Evolutionary conservation across 441 rosid species (phyloP).

Genomic region (Jatropha multifida): DNA sequence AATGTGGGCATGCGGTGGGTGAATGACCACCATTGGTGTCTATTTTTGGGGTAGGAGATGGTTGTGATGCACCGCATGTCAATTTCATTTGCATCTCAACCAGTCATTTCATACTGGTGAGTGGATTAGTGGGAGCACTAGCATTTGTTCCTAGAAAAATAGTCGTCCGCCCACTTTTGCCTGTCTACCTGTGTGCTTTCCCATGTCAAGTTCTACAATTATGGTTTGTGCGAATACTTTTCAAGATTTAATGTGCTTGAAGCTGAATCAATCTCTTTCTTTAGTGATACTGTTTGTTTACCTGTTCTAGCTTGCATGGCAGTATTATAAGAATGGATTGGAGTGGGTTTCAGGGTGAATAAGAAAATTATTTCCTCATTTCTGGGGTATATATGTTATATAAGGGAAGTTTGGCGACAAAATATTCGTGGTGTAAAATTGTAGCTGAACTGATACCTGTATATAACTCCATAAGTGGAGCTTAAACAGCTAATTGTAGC

Average conservation of each 20-base stretch:
- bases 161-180: not conserved
- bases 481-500: too few relatives aligned
- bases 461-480: too few relatives aligned
- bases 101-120: not conserved
- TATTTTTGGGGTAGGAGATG: not conserved
- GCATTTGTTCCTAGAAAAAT: not conserved
- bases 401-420: too few relatives aligned
- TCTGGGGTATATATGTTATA: too few relatives aligned
- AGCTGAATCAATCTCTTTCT: not conserved
- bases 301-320: not conserved
- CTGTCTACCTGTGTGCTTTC: not conserved
- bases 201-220: not conserved
- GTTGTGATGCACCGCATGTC: not conserved
- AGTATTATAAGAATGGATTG: not conserved
- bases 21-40: not conserved
- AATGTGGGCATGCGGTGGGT: not conserved
- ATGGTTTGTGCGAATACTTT: constrained; percentile 1
- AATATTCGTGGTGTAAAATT: too few relatives aligned
- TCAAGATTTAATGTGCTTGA: not conserved
- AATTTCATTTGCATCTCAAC: not conserved
- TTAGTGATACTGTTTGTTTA: not conserved
- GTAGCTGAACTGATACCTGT: too few relatives aligned
- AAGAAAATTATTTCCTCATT: not conserved
- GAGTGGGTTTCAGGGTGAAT: not conserved
- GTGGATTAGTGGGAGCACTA: not conserved